These are phyloP conservation scores for Metschnikowia similis DNA, from an alignment of 805 yeast species.

Conservation along the genomic window DNA sequence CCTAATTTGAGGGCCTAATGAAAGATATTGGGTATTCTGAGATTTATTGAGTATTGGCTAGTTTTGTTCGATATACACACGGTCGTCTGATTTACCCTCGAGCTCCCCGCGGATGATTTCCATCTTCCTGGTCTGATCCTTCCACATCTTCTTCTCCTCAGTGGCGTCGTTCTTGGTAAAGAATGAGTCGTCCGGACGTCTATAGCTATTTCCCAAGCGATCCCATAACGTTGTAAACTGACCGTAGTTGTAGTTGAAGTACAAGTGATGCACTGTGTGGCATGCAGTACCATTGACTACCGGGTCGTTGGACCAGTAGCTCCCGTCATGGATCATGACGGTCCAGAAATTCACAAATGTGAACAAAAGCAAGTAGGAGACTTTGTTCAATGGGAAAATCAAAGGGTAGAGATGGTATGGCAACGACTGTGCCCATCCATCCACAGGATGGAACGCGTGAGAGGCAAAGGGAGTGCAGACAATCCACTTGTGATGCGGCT, in stretches of 20 bases:
- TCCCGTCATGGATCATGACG: constrained; percentile 97
- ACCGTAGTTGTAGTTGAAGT: constrained; percentile 97
- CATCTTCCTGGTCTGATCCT: constrained; percentile 64
- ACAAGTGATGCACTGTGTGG: constrained; percentile 94
- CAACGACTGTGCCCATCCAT: constrained; percentile 87
- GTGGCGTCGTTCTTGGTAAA: constrained; percentile 55
- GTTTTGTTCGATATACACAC: constrained; percentile 55
- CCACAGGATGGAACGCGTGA: constrained; percentile 98
- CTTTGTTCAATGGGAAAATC: constrained; percentile 86
- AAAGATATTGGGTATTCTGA: background rate
- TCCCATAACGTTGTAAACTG: constrained; percentile 99
- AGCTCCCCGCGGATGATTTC: constrained; percentile 73
- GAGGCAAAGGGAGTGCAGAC: constrained; percentile 98
- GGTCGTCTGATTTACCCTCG: constrained; percentile 73
- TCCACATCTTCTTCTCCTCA: constrained; percentile 61
- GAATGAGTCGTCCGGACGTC: constrained; percentile 84
- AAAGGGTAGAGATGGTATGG: constrained; percentile 94
- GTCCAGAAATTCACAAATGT: constrained; percentile 97
- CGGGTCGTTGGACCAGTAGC: constrained; percentile 89
- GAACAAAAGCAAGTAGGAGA: constrained; percentile 75
- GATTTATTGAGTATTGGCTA: background rate
- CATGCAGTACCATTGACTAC: constrained; percentile 97
- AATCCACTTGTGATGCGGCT: constrained; percentile 99
- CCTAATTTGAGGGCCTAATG: background rate
- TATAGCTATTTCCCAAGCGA: constrained; percentile 88